A percentile compares a stretch with the other conserved stretches of the same genome.
Conservation (phyloP, 169 alveolate species). For the Plasmodium knowlesi region DNA sequence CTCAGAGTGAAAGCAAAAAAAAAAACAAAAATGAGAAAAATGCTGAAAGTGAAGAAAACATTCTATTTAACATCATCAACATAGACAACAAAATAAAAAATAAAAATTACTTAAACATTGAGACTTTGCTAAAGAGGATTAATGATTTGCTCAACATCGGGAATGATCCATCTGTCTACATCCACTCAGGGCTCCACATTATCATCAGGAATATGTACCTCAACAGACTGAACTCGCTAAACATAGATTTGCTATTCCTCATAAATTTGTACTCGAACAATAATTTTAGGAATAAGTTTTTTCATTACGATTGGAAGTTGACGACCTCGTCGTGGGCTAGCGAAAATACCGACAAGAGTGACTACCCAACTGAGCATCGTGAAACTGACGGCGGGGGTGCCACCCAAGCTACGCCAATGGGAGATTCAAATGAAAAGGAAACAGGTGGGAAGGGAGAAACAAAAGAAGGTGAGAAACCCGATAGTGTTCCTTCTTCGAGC, state of each 20-base stretch:
- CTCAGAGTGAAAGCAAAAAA: conserved; percentile 8
- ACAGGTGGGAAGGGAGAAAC: background rate
- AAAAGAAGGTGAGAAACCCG: background rate
- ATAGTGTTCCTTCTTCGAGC: background rate
- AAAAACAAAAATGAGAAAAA: conserved; percentile 15
- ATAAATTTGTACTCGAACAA: conserved; percentile 64
- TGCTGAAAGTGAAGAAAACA: conserved; percentile 32
- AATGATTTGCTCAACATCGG: conserved; percentile 30
- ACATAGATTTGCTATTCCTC: conserved; percentile 53
- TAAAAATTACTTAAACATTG: conserved; percentile 35
- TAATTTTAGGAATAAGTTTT: conserved; percentile 54
- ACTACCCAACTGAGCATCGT: background rate
- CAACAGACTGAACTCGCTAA: conserved; percentile 42
- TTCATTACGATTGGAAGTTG: conserved; percentile 31
- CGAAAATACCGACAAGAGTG: background rate
- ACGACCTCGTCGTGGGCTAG: background rate
- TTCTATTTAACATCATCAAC: conserved; percentile 40
- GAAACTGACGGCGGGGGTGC: background rate
- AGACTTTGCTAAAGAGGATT: conserved; percentile 30
- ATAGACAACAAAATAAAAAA: conserved; percentile 29
- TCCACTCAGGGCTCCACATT: conserved; percentile 47
- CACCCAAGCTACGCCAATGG: background rate
- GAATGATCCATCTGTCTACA: conserved; percentile 2
- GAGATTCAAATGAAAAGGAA: background rate
- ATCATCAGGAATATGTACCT: conserved; percentile 47